Evolutionary conservation across 176 grass and related monocot species (phyloP), one percentile per base, ranked within the genome.

Genomic region (Oryza glumipatula): DNA sequence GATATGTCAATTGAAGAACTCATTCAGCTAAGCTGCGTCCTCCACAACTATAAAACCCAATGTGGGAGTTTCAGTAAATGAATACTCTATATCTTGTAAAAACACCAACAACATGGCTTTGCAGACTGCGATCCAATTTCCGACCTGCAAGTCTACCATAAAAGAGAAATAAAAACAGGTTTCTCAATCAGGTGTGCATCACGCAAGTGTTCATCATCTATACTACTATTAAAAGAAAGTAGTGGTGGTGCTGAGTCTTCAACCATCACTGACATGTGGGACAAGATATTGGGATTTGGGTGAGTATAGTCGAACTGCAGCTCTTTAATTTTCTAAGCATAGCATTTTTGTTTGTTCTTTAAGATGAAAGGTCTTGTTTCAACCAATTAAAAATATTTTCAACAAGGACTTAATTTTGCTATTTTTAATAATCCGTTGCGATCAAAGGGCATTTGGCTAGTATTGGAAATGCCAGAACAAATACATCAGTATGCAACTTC

Each of bases 391-490:
- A 9, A 9, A 9, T 43, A 9, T 43, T 43, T 43, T 43, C 8
- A 43, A 41, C 1, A 41, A 43, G 41, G 8, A 43, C 41, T 43
- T 43, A 43, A 43, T 43, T 6, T 17, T 17, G 49, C 36, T 56
- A 56, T 56, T 56, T 43, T 43, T 43, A 43, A 43, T 9, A 9
- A 43, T 43, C 6, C 1, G 41, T 43, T 38, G 36, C 5, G 5
- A 38, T 43, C 8, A 1, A 43, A 43, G 41, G 41, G 1, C 8
- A 43, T 43, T 43, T 43, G 41, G 41, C 8, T 43, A 43, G 41
- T 38, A 38, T 38, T 38, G 36, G 38, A 52, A 81, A 72, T 85
- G 44, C 14, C 30, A 76, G 32, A 85, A 72, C 65, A 76, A 65
- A 64, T 32, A 76, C 24, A 76, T 71, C 41, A 56, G 17, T 46